Percentiles rank a stretch among this genome's conserved stretches.
phyloP scores from a whole-genome alignment of 2,329 filamentous ascomycete genomes.

The Periconia sp. region DNA sequence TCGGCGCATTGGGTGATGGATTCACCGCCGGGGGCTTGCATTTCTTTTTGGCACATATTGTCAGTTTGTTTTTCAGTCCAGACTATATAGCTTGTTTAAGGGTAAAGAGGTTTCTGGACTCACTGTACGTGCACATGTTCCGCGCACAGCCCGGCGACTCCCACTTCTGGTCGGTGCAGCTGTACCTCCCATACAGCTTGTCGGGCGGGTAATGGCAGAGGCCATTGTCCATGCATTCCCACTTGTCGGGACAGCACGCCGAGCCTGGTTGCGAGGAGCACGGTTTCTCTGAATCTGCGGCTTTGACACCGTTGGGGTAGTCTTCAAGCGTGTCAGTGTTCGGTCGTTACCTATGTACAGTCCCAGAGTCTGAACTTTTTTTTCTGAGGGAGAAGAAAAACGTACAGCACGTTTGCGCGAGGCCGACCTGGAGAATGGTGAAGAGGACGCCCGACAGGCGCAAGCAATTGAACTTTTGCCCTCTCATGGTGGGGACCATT shows the following conservation, averaged over 20 bases:
- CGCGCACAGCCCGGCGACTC: slow-evolving; percentile 32
- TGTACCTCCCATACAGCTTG: slow-evolving; percentile 35
- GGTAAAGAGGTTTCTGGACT: neutral
- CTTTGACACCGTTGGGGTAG: slow-evolving; percentile 35
- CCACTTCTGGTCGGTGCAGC: slow-evolving; percentile 40
- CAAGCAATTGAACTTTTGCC: neutral
- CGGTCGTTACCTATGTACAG: neutral
- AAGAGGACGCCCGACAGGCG: slow-evolving; percentile 11
- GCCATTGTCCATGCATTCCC: slow-evolving; percentile 42
- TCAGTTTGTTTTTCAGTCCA: too few relatives aligned
- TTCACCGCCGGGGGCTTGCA: slow-evolving; percentile 30
- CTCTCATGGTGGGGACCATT: neutral
- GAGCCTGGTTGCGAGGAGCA: slow-evolving; percentile 37
- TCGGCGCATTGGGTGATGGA: slow-evolving; percentile 34
- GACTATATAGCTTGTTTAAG: neutral
- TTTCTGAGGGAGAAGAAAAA: neutral
- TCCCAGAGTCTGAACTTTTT: neutral
- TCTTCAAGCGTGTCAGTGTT: slow-evolving; percentile 23
- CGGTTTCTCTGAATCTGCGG: slow-evolving; percentile 28
- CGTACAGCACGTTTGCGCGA: slow-evolving; percentile 36
- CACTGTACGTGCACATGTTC: slow-evolving; percentile 40
- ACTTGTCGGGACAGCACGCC: slow-evolving; percentile 40
- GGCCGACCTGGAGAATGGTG: slow-evolving; percentile 15
- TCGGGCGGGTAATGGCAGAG: slow-evolving; percentile 32
- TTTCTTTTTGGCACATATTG: too few relatives aligned